These are phyloP conservation scores for Penicillium malachiteum DNA, from an alignment of 495 filamentous ascomycete genomes.

Conservation along the genomic window DNA sequence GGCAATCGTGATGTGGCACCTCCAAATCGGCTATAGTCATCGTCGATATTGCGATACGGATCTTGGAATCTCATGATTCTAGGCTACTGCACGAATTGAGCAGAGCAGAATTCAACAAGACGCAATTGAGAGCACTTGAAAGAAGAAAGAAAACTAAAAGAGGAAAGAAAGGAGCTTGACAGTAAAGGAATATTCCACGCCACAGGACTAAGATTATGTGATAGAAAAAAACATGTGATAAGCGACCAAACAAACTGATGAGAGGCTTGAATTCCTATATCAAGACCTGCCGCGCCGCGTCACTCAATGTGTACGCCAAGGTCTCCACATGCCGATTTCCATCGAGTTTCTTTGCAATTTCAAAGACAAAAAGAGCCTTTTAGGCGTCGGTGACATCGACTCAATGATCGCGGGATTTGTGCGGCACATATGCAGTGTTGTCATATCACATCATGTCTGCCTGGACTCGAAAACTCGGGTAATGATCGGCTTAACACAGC, in stretches of 20 bases:
- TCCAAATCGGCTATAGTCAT: conserved; percentile 13
- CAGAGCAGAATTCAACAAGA: background rate
- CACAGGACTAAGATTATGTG: background rate
- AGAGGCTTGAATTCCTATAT: background rate
- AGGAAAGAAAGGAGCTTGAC: background rate
- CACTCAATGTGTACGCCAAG: background rate
- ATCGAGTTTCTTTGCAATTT: background rate
- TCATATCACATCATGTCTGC: too few species aligned
- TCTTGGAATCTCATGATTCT: conserved; percentile 5
- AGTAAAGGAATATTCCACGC: background rate
- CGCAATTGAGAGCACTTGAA: background rate
- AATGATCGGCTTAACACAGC: background rate
- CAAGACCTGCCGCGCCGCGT: background rate
- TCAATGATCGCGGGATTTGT: too few species aligned
- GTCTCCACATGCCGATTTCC: background rate
- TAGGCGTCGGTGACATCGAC: background rate
- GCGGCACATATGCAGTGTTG: too few species aligned
- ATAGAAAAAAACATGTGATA: background rate
- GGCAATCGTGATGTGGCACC: conserved; percentile 5
- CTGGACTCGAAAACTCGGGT: background rate
- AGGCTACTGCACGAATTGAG: background rate
- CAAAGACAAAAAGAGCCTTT: background rate
- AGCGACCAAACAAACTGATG: background rate
- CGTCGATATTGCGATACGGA: background rate
- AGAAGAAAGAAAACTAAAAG: background rate